Conservation (phyloP, 441 rosid genomes). For the Codiaeum variegatum region DNA sequence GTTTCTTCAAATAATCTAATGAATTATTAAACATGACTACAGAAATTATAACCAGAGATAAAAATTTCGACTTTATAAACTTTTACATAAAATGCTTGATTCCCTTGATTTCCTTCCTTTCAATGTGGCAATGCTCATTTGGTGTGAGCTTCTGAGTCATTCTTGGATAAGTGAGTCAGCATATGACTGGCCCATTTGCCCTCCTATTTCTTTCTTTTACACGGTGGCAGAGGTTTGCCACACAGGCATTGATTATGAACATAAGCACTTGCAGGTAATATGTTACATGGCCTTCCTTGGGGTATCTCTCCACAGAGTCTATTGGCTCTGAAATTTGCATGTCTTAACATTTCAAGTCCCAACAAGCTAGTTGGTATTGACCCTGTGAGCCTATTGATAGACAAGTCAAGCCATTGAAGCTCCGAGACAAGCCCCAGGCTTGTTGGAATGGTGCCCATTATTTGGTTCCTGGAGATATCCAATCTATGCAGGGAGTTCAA, state of each 20-base stretch:
- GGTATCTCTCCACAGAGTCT: conserved; percentile 87
- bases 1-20: conserved; percentile 14
- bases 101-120: conserved; percentile 18
- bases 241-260: conserved; percentile 89
- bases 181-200: conserved; percentile 49
- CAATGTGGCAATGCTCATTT: conserved; percentile 22
- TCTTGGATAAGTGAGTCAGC: conserved; percentile 46
- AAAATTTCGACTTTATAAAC: conserved; percentile 24
- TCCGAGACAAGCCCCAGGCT: conserved; percentile 48
- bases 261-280: conserved; percentile 78
- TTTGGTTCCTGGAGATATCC: conserved; percentile 69
- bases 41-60: conserved; percentile 28
- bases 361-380: conserved; percentile 68
- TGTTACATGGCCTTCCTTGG: conserved; percentile 83
- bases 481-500: conserved; percentile 57
- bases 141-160: conserved; percentile 20
- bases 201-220: conserved; percentile 38
- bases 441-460: conserved; percentile 71
- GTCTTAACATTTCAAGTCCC: conserved; percentile 46
- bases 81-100: conserved; percentile 33
- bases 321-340: conserved; percentile 86
- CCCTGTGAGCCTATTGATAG: conserved; percentile 65
- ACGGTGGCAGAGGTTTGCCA: conserved; percentile 84
- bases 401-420: conserved; percentile 82
- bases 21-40: conserved; percentile 30